phyloP scores from a whole-genome alignment of 129 eudicot genomes.

The Flaveria bidentis region DNA sequence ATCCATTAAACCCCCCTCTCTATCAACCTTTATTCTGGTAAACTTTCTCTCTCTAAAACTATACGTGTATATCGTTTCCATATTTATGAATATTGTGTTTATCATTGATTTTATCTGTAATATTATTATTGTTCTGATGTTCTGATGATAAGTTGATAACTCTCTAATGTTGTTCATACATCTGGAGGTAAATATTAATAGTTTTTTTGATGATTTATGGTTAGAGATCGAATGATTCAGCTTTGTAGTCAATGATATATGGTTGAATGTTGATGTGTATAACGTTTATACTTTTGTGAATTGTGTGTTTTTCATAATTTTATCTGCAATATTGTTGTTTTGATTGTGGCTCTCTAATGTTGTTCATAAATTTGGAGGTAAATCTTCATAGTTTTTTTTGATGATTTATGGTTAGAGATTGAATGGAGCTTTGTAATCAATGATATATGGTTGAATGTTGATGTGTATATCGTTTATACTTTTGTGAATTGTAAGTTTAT shows the following conservation, averaged over 20 bases:
- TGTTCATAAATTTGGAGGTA: neutral
- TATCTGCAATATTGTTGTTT: neutral
- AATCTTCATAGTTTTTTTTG: neutral
- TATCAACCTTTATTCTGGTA: constrained; percentile 21
- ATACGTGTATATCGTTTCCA: neutral
- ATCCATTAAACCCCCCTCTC: constrained; percentile 19
- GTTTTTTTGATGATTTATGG: neutral
- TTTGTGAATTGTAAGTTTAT: too few relatives aligned
- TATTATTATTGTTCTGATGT: neutral
- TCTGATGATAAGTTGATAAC: neutral
- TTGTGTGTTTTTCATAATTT: neutral
- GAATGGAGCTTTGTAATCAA: constrained; percentile 19
- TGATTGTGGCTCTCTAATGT: neutral
- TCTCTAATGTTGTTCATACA: neutral
- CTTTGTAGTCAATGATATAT: too few relatives aligned
- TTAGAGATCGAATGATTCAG: neutral
- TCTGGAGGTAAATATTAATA: neutral
- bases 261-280: neutral
- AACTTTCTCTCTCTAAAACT: constrained; percentile 30
- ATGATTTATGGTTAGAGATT: neutral
- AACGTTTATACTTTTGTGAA: too few relatives aligned
- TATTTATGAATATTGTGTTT: too few relatives aligned
- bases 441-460: constrained; percentile 13
- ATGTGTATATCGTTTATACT: too few relatives aligned
- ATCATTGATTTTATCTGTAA: neutral